Evolutionary conservation across 495 filamentous ascomycete species (phyloP).

Genomic region (Xylaria flabelliformis): DNA sequence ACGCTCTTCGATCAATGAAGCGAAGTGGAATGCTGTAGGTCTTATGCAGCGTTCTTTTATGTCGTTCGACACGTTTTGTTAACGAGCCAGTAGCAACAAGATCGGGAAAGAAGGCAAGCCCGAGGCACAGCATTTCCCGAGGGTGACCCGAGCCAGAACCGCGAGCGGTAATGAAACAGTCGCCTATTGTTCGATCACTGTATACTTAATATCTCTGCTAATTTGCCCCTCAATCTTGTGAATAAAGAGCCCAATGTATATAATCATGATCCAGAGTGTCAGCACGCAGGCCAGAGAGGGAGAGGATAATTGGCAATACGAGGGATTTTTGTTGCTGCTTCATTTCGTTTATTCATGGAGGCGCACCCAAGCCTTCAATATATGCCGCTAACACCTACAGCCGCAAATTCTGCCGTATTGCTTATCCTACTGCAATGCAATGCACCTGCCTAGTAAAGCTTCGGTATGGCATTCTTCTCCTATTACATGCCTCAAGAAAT

Average conservation of each 20-base stretch:
- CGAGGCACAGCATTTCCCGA: conserved; percentile 10
- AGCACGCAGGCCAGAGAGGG: background rate
- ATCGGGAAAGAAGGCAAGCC: conserved; percentile 16
- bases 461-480: background rate
- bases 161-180: background rate
- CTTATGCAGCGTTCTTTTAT: background rate
- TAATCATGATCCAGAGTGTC: background rate
- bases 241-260: background rate
- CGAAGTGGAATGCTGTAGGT: conserved; percentile 27
- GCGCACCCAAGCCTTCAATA: background rate
- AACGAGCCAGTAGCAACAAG: conserved; percentile 23
- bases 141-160: conserved; percentile 7
- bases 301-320: background rate
- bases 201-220: background rate
- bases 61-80: background rate
- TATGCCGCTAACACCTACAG: background rate
- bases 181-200: background rate
- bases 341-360: background rate
- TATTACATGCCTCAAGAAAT: background rate
- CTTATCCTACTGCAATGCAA: background rate
- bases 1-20: conserved; percentile 24
- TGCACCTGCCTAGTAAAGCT: background rate
- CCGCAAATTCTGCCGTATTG: background rate
- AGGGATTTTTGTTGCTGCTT: background rate
- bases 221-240: background rate